Evolutionary conservation across 1,284 basidiomycete species (phyloP), one percentile per base, ranked within the genome.

Genomic region (Cystobasidiaceae sp.): DNA sequence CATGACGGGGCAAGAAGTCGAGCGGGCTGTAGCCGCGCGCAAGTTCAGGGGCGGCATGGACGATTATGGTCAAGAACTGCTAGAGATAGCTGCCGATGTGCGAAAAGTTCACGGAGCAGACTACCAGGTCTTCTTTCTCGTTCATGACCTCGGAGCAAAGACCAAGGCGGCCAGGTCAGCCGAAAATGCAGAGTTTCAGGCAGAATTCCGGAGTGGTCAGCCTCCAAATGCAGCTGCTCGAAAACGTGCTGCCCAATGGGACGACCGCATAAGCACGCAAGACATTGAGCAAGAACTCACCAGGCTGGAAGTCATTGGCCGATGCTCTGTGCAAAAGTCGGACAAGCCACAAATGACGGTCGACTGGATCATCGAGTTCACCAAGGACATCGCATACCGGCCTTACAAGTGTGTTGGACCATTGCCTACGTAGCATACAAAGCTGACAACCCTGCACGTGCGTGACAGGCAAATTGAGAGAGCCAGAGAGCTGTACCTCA

Each of bases 381-480:
- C 62, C 13, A 58, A 71, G 43, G 68, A 70, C 46, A 64, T 73
- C 39, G 68, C 68, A 8, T 60, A 67, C 25, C 69, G 70, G 52
- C 71, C 71, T 0, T 71, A 70, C 57, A 71, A 72, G 71, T 70
- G 21, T 37, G 70, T 49, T 32, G 9, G 21, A 39, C 19, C 23
- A 19, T 11, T 17, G 15, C 19, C 30, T 9, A 4, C 27, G 23
- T 7, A 19, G 32, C 17, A 9, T 8, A 19, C 23, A 2, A 2
- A 2, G 9, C 43, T 13, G 17, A 30, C 19, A 8, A 28, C 11
- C 43, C 21, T 25, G 13, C 19, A 8, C 32, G 37, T 39, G 37
- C 37, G 11, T 39, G 11, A 6, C 60, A 71, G 70, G 21, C 70
- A 67, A 21, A 63, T 66, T 37, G 70, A 71, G 34, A 62, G 64